Conservation (phyloP, 331 rosid species). For the Malus hybrid region DNA sequence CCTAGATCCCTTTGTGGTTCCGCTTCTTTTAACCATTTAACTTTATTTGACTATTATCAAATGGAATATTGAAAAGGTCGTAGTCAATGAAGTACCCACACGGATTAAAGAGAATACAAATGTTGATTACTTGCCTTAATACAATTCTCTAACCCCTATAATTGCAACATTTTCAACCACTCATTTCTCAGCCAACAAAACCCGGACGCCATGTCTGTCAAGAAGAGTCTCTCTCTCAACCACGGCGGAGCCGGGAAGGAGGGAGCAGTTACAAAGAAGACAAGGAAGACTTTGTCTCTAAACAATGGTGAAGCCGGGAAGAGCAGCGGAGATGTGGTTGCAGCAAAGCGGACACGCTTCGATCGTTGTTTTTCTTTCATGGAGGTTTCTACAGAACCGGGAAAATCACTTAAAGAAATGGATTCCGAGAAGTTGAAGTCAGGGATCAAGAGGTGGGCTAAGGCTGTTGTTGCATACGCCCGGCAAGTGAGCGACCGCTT, state of each 20-base stretch:
- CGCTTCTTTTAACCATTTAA: no score
- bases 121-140: constrained; percentile 34
- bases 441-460: constrained; percentile 86
- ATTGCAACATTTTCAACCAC: not conserved
- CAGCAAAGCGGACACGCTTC: constrained; percentile 31
- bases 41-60: not conserved
- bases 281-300: constrained; percentile 56
- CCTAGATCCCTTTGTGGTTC: no score
- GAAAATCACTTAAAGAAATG: constrained; percentile 66
- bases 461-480: constrained; percentile 80
- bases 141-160: constrained; percentile 20
- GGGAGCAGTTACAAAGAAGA: not conserved
- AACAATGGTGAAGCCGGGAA: constrained; percentile 25
- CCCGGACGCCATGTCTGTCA: constrained; percentile 52
- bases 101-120: constrained; percentile 28
- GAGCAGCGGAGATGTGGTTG: not conserved
- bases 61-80: constrained; percentile 35
- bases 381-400: constrained; percentile 54
- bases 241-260: constrained; percentile 16
- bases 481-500: constrained; percentile 63
- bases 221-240: constrained; percentile 67
- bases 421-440: constrained; percentile 67
- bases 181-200: not conserved
- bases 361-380: constrained; percentile 36
- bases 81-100: constrained; percentile 39